Evolutionary conservation across 1,284 basidiomycete species (phyloP).

Genomic region (Cystodermella granulosa): DNA sequence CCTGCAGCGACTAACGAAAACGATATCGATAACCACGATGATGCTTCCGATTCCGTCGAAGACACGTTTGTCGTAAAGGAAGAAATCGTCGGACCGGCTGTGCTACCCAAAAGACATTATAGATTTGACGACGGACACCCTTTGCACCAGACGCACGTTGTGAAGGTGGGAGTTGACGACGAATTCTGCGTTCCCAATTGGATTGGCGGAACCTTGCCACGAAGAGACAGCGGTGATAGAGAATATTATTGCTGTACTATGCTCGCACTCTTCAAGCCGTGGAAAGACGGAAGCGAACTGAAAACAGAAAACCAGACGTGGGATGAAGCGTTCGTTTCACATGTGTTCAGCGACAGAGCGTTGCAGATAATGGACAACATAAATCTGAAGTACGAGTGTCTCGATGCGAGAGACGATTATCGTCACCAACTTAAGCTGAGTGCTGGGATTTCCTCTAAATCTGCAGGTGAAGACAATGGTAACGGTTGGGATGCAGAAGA

Average conservation of each 20-base stretch:
- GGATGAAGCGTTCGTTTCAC: slow-evolving; percentile 17
- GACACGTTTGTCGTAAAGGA: too few relatives aligned
- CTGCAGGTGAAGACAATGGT: too few relatives aligned
- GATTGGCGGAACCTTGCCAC: slow-evolving; percentile 17
- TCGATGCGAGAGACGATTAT: too few relatives aligned
- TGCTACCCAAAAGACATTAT: too few relatives aligned
- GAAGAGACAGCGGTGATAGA: slow-evolving; percentile 19
- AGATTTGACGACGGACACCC: too few relatives aligned
- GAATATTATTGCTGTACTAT: slow-evolving; percentile 28
- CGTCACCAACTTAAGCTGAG: slow-evolving; percentile 7
- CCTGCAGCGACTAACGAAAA: too few relatives aligned
- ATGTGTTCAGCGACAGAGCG: slow-evolving; percentile 13
- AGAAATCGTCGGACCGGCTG: too few relatives aligned
- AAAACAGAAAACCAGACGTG: slow-evolving; percentile 15
- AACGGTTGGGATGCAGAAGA: too few relatives aligned
- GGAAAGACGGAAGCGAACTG: slow-evolving; percentile 16
- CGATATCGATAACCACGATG: too few relatives aligned
- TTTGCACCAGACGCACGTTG: slow-evolving; percentile 10
- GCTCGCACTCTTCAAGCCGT: slow-evolving; percentile 28
- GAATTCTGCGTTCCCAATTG: slow-evolving; percentile 15
- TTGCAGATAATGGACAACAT: slow-evolving; percentile 21
- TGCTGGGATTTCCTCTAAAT: too few relatives aligned
- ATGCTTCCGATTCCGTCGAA: too few relatives aligned
- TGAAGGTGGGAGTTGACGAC: slow-evolving; percentile 1
- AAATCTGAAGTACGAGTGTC: slow-evolving; percentile 24